These are phyloP conservation scores for Aspergillus indologenus DNA, from an alignment of 495 filamentous ascomycete species.

Conservation along the genomic window DNA sequence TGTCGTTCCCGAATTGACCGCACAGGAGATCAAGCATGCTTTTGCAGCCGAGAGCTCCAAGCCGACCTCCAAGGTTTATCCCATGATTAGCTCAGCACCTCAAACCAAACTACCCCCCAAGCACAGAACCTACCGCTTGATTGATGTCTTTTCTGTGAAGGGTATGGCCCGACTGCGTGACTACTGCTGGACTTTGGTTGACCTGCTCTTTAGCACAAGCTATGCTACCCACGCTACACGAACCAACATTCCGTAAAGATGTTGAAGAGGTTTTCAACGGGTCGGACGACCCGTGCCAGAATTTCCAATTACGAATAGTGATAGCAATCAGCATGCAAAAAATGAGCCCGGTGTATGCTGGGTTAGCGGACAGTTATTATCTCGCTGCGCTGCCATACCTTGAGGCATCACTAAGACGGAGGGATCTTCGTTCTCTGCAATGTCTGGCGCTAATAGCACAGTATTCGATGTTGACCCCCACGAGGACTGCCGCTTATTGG, in stretches of 20 bases:
- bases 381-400: conserved; percentile 78
- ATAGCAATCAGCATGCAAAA: conserved; percentile 92
- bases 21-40: conserved; percentile 54
- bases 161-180: conserved; percentile 47
- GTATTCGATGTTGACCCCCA: conserved; percentile 89
- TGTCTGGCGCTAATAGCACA: conserved; percentile 83
- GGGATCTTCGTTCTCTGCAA: conserved; percentile 86
- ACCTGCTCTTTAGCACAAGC: conserved; percentile 64
- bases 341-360: conserved; percentile 73
- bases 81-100: conserved; percentile 71
- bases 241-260: conserved; percentile 71
- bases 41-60: conserved; percentile 56
- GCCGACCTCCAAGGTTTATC: conserved; percentile 68
- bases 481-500: conserved; percentile 85
- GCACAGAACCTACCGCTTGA: conserved; percentile 64
- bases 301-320: conserved; percentile 84
- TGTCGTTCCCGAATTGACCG: conserved; percentile 69
- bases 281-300: conserved; percentile 71
- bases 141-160: conserved; percentile 78
- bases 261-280: conserved; percentile 76
- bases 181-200: conserved; percentile 9
- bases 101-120: conserved; percentile 65
- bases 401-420: conserved; percentile 70
- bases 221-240: conserved; percentile 80
- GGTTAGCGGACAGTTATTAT: conserved; percentile 88